phyloP scores from a whole-genome alignment of 140 eudicot species.

The Erigeron philadelphicus region DNA sequence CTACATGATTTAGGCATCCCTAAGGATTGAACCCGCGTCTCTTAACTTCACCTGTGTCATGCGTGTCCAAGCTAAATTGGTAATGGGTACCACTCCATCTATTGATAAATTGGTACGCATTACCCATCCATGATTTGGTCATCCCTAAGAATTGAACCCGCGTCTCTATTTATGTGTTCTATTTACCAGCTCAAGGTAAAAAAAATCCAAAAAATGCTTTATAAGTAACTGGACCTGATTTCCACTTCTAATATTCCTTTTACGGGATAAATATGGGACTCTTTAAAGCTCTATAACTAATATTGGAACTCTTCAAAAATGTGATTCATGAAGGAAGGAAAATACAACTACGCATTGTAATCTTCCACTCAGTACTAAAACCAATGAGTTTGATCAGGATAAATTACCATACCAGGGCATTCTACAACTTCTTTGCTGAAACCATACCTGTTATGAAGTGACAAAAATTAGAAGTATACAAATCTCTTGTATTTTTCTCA shows the following conservation, averaged over 20 bases:
- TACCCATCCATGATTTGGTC: too few species aligned
- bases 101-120: too few species aligned
- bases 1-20: too few species aligned
- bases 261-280: not conserved
- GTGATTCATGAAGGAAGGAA: slow-evolving; percentile 1
- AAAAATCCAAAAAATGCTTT: not conserved
- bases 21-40: too few species aligned
- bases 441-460: slow-evolving; percentile 62
- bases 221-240: not conserved
- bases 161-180: too few species aligned
- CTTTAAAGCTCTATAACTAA: slow-evolving; percentile 12
- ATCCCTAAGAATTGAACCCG: too few species aligned
- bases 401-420: slow-evolving; percentile 67
- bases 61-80: too few species aligned
- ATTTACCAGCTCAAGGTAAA: not conserved
- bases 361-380: slow-evolving; percentile 9
- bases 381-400: slow-evolving; percentile 11
- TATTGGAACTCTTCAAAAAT: slow-evolving; percentile 6
- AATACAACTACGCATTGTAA: slow-evolving; percentile 10
- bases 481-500: not conserved
- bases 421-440: slow-evolving; percentile 94
- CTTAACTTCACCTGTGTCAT: too few species aligned
- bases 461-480: slow-evolving; percentile 8
- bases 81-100: too few species aligned
- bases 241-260: not conserved